Evolutionary conservation across 768 basidiomycete genomes (phyloP).

Genomic region (Rhizopogon rudus): DNA sequence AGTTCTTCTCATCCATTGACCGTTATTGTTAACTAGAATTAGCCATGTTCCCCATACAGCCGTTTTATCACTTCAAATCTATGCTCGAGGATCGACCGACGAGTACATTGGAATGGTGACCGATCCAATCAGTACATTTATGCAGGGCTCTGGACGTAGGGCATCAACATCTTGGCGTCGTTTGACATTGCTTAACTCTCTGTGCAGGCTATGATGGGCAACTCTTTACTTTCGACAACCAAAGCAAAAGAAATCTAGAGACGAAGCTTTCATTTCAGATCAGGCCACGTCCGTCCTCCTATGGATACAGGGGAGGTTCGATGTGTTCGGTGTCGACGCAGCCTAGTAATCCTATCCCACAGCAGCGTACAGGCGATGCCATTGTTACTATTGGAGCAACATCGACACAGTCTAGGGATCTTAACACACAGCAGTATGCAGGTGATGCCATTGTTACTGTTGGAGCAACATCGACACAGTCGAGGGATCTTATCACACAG

Average conservation of each 20-base stretch:
- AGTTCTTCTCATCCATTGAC: neutral
- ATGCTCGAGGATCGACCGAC: neutral
- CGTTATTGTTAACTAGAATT: neutral
- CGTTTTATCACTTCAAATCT: neutral
- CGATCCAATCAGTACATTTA: neutral
- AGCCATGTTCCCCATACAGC: neutral
- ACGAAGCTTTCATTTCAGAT: neutral
- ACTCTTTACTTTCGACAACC: neutral
- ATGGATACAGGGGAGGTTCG: neutral
- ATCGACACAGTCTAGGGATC: neutral
- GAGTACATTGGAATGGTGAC: neutral
- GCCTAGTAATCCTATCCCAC: no score
- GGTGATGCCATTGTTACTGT: neutral
- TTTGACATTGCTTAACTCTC: neutral
- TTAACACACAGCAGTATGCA: neutral
- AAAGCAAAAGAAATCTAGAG: neutral
- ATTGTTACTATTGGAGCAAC: neutral
- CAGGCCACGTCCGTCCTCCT: neutral
- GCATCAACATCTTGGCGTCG: neutral
- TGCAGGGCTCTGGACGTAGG: neutral
- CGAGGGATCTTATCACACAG: neutral
- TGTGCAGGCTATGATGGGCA: neutral
- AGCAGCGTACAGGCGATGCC: neutral
- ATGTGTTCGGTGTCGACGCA: neutral
- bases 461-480: neutral